A percentile compares a stretch with the other conserved stretches of the same genome.
Conservation (phyloP, 768 basidiomycete species). For the Mrakia frigida region DNA sequence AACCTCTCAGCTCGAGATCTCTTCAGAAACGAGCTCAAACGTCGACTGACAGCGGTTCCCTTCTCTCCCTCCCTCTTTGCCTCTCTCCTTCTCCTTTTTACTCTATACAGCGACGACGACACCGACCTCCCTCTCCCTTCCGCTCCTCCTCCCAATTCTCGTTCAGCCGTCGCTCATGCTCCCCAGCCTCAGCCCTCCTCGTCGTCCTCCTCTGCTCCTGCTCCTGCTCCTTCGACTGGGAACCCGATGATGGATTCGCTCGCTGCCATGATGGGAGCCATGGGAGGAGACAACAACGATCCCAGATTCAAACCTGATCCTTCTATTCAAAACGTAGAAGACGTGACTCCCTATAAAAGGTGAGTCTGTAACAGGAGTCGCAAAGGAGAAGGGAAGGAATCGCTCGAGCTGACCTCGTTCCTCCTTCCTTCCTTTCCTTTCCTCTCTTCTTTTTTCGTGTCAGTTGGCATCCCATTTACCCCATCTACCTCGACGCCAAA, state of each 20-base stretch:
- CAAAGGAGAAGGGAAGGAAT: background rate
- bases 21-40: background rate
- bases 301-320: background rate
- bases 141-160: background rate
- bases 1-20: background rate
- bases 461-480: constrained; percentile 95
- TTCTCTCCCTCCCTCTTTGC: background rate
- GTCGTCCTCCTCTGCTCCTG: background rate
- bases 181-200: background rate
- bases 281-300: constrained; percentile 12
- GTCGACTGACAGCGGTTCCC: background rate
- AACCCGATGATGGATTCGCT: constrained; percentile 29
- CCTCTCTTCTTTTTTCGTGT: background rate
- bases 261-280: constrained; percentile 30
- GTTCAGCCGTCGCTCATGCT: background rate
- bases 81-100: background rate
- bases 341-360: constrained; percentile 5
- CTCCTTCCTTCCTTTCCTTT: background rate
- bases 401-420: background rate
- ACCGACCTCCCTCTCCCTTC: constrained; percentile 32
- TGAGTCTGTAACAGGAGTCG: background rate
- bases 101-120: constrained; percentile 24
- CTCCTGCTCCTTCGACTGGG: background rate
- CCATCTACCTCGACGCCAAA: constrained; percentile 94
- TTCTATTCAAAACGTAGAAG: background rate